Conservation (phyloP, 257 asterid species). For the Leptodermis oblonga region DNA sequence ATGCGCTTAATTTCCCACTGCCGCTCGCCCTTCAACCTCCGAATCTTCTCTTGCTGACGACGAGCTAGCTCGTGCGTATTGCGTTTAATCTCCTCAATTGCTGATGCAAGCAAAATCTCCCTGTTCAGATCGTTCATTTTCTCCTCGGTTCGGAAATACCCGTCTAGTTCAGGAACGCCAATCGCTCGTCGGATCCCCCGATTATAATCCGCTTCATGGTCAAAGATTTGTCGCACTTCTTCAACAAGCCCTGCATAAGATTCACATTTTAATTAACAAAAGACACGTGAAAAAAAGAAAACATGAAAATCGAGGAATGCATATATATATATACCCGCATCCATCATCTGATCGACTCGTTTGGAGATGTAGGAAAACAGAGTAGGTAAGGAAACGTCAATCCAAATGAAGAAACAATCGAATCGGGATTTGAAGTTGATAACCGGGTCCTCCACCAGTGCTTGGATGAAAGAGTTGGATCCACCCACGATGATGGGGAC, state of each 20-base stretch:
- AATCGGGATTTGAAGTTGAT: slow-evolving; percentile 17
- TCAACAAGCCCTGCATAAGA: background rate
- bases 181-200: slow-evolving; percentile 12
- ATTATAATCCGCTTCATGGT: background rate
- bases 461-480: slow-evolving; percentile 24
- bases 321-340: too few relatives aligned
- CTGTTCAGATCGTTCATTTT: slow-evolving; percentile 10
- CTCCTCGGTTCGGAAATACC: slow-evolving; percentile 10
- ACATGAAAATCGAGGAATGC: too few relatives aligned
- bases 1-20: slow-evolving; percentile 18
- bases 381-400: slow-evolving; percentile 18
- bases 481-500: slow-evolving; percentile 28
- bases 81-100: slow-evolving; percentile 21
- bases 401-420: slow-evolving; percentile 19
- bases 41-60: slow-evolving; percentile 23
- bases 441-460: slow-evolving; percentile 21
- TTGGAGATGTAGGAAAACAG: slow-evolving; percentile 14
- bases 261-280: too few relatives aligned
- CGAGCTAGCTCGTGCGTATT: slow-evolving; percentile 16
- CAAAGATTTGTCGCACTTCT: background rate
- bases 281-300: too few relatives aligned
- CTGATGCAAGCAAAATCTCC: slow-evolving; percentile 1
- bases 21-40: slow-evolving; percentile 1
- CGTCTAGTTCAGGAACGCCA: slow-evolving; percentile 18
- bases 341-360: slow-evolving; percentile 27